These are phyloP conservation scores for Ambrosia hybrid DNA, from an alignment of 140 eudicot genomes.

Conservation along the genomic window DNA sequence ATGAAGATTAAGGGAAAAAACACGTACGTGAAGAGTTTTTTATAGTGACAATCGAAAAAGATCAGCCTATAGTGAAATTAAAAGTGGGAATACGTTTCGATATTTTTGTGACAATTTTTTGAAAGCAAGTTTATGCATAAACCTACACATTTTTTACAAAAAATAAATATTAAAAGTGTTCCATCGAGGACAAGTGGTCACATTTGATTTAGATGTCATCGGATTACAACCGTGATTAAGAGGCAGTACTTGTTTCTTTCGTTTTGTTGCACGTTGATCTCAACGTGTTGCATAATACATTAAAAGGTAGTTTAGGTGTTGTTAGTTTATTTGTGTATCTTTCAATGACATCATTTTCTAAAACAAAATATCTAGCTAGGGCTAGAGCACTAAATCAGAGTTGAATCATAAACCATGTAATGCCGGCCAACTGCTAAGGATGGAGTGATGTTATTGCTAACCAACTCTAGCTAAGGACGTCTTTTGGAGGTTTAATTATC, in stretches of 20 bases:
- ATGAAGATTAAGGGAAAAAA: too few species aligned
- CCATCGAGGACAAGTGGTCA: background rate
- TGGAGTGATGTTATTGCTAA: too few species aligned
- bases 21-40: too few species aligned
- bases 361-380: conserved; percentile 1
- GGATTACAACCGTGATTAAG: background rate
- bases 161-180: background rate
- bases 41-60: background rate
- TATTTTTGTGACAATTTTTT: background rate
- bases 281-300: background rate
- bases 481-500: too few species aligned
- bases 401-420: background rate
- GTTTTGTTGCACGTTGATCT: background rate
- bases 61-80: background rate
- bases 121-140: background rate
- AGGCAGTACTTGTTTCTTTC: background rate
- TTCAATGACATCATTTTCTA: background rate
- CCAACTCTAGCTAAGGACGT: too few species aligned
- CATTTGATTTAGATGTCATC: background rate
- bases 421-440: too few species aligned
- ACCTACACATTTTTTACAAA: background rate
- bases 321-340: background rate
- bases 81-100: background rate
- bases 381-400: background rate
- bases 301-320: background rate